These are phyloP conservation scores for Magnaporthiopsis rhizophila DNA, from an alignment of 2,329 filamentous ascomycete species.

Conservation along the genomic window DNA sequence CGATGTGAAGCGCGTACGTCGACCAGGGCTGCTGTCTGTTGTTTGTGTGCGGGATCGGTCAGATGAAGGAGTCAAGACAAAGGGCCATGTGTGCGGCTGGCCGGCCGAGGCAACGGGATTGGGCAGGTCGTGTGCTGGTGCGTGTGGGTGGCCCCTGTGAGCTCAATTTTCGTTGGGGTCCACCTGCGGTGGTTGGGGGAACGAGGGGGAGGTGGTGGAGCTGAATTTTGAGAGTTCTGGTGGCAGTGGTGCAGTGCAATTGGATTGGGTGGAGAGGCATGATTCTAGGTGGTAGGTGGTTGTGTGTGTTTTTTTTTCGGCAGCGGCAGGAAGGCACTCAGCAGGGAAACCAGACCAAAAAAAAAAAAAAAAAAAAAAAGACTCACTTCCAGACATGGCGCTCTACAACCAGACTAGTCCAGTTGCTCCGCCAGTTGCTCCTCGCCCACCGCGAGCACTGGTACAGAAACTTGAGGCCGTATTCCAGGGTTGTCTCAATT, in stretches of 20 bases:
- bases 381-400: slow-evolving; percentile 81
- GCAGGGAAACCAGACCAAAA: not conserved
- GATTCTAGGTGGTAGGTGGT: too few relatives aligned
- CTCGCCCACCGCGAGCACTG: slow-evolving; percentile 93
- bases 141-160: not conserved
- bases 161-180: not conserved
- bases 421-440: slow-evolving; percentile 97
- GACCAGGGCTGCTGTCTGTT: slow-evolving; percentile 83
- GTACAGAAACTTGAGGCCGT: slow-evolving; percentile 79
- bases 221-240: too few relatives aligned
- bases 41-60: slow-evolving; percentile 10
- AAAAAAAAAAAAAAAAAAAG: slow-evolving; percentile 5
- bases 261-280: too few relatives aligned
- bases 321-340: too few relatives aligned
- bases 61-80: not conserved
- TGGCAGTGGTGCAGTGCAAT: too few relatives aligned
- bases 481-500: slow-evolving; percentile 87
- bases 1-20: slow-evolving; percentile 85
- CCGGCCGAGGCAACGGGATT: not conserved
- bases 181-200: too few relatives aligned
- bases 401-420: slow-evolving; percentile 80
- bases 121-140: not conserved
- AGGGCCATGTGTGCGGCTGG: too few relatives aligned
- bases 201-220: too few relatives aligned
- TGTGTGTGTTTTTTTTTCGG: not conserved